These are phyloP conservation scores for Colletotrichum sidae DNA, from an alignment of 2,329 filamentous ascomycete species.

Conservation along the genomic window DNA sequence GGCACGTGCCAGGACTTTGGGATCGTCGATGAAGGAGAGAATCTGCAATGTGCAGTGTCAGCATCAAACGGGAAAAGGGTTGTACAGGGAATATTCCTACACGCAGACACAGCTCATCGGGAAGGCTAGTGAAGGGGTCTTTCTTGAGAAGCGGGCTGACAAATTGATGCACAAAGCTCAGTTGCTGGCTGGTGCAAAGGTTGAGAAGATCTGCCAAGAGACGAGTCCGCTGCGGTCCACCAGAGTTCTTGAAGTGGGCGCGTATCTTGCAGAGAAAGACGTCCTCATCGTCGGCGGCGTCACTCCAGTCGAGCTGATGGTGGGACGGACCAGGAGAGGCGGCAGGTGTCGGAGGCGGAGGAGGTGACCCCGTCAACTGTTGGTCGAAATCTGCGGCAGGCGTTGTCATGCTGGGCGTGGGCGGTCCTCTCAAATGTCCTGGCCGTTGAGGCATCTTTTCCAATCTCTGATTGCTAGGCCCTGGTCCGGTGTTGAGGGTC, in stretches of 20 bases:
- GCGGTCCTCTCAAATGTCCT: slow-evolving; percentile 66
- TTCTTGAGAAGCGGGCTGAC: slow-evolving; percentile 95
- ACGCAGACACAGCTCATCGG: slow-evolving; percentile 90
- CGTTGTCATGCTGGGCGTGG: slow-evolving; percentile 75
- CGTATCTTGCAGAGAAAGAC: slow-evolving; percentile 83
- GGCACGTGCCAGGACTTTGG: slow-evolving; percentile 89
- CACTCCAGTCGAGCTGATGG: slow-evolving; percentile 78
- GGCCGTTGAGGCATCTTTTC: slow-evolving; percentile 65
- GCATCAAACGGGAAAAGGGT: neutral
- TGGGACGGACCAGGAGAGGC: slow-evolving; percentile 73
- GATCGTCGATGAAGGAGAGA: slow-evolving; percentile 96
- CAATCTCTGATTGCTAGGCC: slow-evolving; percentile 57
- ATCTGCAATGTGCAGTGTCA: slow-evolving; percentile 66
- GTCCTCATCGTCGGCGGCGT: slow-evolving; percentile 83
- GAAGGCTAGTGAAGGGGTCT: slow-evolving; percentile 92
- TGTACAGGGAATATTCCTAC: slow-evolving; percentile 61
- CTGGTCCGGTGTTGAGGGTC: slow-evolving; percentile 62
- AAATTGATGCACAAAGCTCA: slow-evolving; percentile 96
- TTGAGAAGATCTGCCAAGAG: slow-evolving; percentile 91
- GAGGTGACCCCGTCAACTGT: slow-evolving; percentile 69
- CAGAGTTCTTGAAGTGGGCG: slow-evolving; percentile 82
- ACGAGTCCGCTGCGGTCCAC: slow-evolving; percentile 79
- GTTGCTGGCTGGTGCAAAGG: slow-evolving; percentile 91
- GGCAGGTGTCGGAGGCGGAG: slow-evolving; percentile 73
- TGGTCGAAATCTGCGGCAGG: slow-evolving; percentile 73